Base-by-base conservation (phyloP, 371 early-diverging fungal species). In the Encephalitozoon hellem region DNA sequence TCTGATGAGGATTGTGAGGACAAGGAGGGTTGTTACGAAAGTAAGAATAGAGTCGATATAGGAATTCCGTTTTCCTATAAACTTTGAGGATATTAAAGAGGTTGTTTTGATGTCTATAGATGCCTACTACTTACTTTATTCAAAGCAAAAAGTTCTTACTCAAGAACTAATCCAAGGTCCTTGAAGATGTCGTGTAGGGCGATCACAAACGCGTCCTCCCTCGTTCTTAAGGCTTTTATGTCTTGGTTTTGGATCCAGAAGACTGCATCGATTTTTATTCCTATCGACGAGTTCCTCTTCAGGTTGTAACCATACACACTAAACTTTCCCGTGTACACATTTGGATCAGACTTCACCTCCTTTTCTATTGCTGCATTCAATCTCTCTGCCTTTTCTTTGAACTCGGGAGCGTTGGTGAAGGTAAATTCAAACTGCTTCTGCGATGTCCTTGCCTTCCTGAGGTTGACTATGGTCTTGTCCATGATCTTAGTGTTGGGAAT, bases 381-480 rank as follows among this genome's bases (percentile, higher is more conserved):
- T 18, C 30, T 25, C 11, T 25, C 41, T 15, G 25, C 21, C 54
- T 79, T 76, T n/a, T 67, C 65, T 45, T 75, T 66, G 30, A 28
- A 72, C 9, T 65, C 59, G 4, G 25, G 30, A 9, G 43, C 4
- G 41, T 72, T 66, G 28, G 21, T n/a, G 34, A 73, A 76, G 30
- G 12, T 67, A 23, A 71, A 69, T 9, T 28, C 55, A 70, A 66
- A 82, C n/a, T 0, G 9, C n/a, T 69, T 67, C 26, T 52, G 65
- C 4, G 54, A 51, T 26, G 64, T 45, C 34, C 43, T 73, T 12
- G 67, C 55, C 15, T 53, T 43, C 43, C 77, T 69, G 18, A 79
- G 63, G 66, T 84, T 84, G 3, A 74, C 69, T 23, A 84, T 75
- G 9, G 77, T 23, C 38, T 69, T 45, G 12, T 69, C 55, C 42